A percentile compares a stretch with the other conserved stretches of the same genome.
Evolutionary conservation across 225 moss, liverwort and hornwort species (phyloP).

Genomic region (Climacium dendroides): DNA sequence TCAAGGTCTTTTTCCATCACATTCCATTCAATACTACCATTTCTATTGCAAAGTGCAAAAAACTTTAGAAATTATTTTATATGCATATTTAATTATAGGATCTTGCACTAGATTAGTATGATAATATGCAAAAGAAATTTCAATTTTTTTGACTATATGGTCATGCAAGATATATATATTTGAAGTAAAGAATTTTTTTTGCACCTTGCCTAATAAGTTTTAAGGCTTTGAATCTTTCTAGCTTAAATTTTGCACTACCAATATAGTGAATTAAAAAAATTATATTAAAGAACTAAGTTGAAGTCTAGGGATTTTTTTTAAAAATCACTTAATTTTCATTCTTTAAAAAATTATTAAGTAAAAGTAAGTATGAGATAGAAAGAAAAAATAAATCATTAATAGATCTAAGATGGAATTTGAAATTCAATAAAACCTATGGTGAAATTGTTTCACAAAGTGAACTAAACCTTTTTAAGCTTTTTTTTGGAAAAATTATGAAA

Average conservation of each 20-base stretch:
- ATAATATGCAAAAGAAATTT: neutral
- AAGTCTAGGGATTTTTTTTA: neutral
- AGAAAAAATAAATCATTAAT: neutral
- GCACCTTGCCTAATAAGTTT: neutral
- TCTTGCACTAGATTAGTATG: neutral
- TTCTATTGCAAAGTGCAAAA: neutral
- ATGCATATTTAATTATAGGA: accelerated
- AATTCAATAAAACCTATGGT: neutral
- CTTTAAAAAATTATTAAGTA: too few species aligned
- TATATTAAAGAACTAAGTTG: neutral
- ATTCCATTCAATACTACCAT: neutral
- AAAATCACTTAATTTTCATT: neutral
- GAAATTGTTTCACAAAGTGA: neutral
- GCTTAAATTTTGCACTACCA: neutral
- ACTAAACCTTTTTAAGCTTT: neutral
- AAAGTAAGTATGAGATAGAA: neutral
- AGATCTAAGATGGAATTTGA: neutral
- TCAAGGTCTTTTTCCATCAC: neutral
- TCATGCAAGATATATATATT: neutral
- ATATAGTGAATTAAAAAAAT: neutral
- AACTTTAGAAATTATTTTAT: neutral
- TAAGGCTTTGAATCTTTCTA: neutral
- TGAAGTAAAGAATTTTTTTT: neutral
- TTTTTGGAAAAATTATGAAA: neutral
- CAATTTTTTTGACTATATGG: accelerated